phyloP scores from a whole-genome alignment of 352 stramenopile species.

The Phytopythium helicoides region DNA sequence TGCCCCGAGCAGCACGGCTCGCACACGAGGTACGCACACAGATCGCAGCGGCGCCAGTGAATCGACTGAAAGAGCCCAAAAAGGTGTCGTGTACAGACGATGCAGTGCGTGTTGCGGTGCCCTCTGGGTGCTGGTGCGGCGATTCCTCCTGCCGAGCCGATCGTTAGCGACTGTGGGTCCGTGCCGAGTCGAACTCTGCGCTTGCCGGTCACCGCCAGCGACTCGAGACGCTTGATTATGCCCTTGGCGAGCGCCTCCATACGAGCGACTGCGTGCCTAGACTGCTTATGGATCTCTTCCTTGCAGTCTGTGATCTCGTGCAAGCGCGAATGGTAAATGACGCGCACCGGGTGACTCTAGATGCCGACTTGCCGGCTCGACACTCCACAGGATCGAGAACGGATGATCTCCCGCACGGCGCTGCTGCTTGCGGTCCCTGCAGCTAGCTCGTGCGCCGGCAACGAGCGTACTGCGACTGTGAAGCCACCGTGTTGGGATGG shows the following conservation, averaged over 20 bases:
- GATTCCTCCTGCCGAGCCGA: constrained; percentile 3
- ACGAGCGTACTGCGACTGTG: constrained; percentile 20
- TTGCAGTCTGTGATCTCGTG: constrained; percentile 9
- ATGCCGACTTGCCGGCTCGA: constrained; percentile 21
- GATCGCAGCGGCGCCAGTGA: constrained; percentile 29
- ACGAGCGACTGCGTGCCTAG: constrained; percentile 14
- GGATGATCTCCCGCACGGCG: constrained; percentile 22
- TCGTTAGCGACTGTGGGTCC: constrained; percentile 6
- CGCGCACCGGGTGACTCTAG: constrained; percentile 11
- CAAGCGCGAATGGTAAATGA: constrained; percentile 21
- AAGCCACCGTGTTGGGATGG: constrained; percentile 22
- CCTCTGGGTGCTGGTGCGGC: constrained; percentile 8
- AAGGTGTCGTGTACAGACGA: constrained; percentile 34
- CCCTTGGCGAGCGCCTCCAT: constrained; percentile 21
- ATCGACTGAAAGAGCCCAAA: constrained; percentile 14
- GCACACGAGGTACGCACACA: constrained; percentile 33
- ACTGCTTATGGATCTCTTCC: not conserved
- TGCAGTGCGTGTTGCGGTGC: constrained; percentile 29
- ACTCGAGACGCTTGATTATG: constrained; percentile 16
- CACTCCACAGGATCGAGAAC: constrained; percentile 18
- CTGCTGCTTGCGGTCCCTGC: constrained; percentile 26
- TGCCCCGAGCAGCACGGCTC: constrained; percentile 25
- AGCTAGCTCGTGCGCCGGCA: constrained; percentile 19
- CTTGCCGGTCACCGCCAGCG: constrained; percentile 11
- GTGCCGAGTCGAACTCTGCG: constrained; percentile 12